phyloP scores from a whole-genome alignment of 805 yeast genomes.

The Saturnispora zaruensis region DNA sequence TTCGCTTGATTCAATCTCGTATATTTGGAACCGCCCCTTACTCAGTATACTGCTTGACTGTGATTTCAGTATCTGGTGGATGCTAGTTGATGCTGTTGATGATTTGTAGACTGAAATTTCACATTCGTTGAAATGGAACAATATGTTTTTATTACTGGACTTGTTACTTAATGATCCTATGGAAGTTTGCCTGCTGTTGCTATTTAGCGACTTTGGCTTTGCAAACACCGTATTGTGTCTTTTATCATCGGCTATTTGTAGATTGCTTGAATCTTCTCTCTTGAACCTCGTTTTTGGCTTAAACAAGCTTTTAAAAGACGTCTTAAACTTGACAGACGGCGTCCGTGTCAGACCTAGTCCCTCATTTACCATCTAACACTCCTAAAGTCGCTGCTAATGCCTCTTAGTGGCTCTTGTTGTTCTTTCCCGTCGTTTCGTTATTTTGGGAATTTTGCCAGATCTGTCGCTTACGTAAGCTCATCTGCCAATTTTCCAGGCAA shows the following conservation, averaged over 20 bases:
- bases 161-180: not conserved
- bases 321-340: not conserved
- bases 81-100: not conserved
- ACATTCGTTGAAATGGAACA: slow-evolving; percentile 9
- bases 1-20: slow-evolving; percentile 43
- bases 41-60: slow-evolving; percentile 33
- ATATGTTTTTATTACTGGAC: not conserved
- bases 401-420: not conserved
- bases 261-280: not conserved
- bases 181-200: not conserved
- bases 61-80: slow-evolving; percentile 1
- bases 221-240: not conserved
- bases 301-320: not conserved
- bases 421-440: not conserved
- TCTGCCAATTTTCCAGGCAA: not conserved
- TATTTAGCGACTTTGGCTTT: not conserved
- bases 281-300: not conserved
- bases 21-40: slow-evolving; percentile 52
- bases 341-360: not conserved
- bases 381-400: not conserved
- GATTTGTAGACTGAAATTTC: slow-evolving; percentile 14
- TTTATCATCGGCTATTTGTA: not conserved
- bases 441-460: not conserved
- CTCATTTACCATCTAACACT: not conserved
- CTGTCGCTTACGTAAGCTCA: not conserved